Base-by-base conservation (phyloP, 805 yeast species). In the Schizosaccharomyces octosporus region DNA sequence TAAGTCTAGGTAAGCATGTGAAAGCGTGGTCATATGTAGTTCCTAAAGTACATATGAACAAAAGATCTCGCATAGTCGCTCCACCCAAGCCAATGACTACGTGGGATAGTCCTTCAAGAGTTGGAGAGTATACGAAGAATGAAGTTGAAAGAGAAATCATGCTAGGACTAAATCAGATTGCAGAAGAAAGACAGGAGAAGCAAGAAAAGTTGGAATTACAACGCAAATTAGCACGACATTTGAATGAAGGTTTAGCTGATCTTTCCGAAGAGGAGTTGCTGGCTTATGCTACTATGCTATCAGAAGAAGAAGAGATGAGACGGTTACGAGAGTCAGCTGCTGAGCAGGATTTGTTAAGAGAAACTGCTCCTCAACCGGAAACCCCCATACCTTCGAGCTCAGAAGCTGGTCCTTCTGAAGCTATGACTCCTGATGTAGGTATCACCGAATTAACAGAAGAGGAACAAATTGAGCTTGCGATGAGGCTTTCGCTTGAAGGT, bases 211-310 rank as follows among this genome's bases (percentile, higher is more conserved):
- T 51, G 6, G 57, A 51, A 15, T 4, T 29, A 2, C 31, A 29
- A 13, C 36, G 27, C 7, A 21, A 51, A 51, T 9, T 29, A 19
- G 36, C 21, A 51, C 36, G 27, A 29, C 57, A 24, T 24, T 29
- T 51, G 13, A 29, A 29, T 6, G 57, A 21, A 13, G 57, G 57
- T 29, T 29, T 51, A 17, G 57, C 27, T 4, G 55, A 19, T 17
- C 45, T 57, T 4, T n/a, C 27, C 17, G 60, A 57, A 21, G 48
- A 36, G 21, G 60, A 57, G 45, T 3, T 57, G 21, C 6, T 57
- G 17, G 60, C 60, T 15, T 57, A 57, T 41, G 60, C 45, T 19
- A 36, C 43, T 39, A 55, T 31, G 58, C 62, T 55, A 42, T 42
- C 63, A 21, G 57, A 54, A 48, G 59, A 61, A 29, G 48, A 58